Percentiles rank a stretch among this genome's conserved stretches.
These are phyloP conservation scores for Pleurotus ostreatus DNA, from an alignment of 768 basidiomycete genomes.

Conservation along the genomic window DNA sequence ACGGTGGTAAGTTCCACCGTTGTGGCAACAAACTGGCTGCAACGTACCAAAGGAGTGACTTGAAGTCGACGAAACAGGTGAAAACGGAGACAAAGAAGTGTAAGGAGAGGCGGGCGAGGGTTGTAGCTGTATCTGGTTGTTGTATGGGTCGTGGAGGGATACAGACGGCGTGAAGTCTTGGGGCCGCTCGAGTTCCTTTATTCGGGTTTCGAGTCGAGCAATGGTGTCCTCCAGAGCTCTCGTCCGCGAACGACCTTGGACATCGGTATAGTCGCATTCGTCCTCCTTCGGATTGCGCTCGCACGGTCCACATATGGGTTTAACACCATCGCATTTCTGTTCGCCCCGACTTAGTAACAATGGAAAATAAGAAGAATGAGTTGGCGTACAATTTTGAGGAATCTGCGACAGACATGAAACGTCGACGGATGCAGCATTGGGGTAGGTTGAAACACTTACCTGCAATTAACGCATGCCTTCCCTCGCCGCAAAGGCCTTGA, in stretches of 20 bases:
- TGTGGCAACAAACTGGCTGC: conserved; percentile 21
- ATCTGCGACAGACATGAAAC: conserved; percentile 24
- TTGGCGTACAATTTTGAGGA: conserved; percentile 44
- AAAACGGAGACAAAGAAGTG: neutral
- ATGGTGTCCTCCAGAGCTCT: conserved; percentile 59
- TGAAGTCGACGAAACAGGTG: conserved; percentile 22
- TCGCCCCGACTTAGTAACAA: no score
- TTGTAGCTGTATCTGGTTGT: conserved; percentile 24
- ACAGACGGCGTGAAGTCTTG: conserved; percentile 43
- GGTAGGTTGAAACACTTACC: conserved; percentile 22
- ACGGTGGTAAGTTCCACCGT: conserved; percentile 24
- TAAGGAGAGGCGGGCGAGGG: conserved; percentile 16
- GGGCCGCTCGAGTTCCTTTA: conserved; percentile 55
- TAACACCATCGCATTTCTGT: conserved; percentile 62
- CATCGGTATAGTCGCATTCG: conserved; percentile 71
- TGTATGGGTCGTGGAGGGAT: conserved; percentile 49
- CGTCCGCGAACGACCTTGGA: conserved; percentile 54
- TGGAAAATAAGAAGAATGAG: neutral
- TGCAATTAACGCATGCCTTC: conserved; percentile 51
- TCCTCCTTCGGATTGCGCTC: conserved; percentile 53
- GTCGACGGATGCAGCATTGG: conserved; percentile 1
- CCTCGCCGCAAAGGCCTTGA: conserved; percentile 43
- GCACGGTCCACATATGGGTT: conserved; percentile 66
- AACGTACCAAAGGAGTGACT: conserved; percentile 5
- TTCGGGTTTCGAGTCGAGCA: conserved; percentile 48